phyloP scores from a whole-genome alignment of 2,329 filamentous ascomycete species.

The Hortaea werneckii region DNA sequence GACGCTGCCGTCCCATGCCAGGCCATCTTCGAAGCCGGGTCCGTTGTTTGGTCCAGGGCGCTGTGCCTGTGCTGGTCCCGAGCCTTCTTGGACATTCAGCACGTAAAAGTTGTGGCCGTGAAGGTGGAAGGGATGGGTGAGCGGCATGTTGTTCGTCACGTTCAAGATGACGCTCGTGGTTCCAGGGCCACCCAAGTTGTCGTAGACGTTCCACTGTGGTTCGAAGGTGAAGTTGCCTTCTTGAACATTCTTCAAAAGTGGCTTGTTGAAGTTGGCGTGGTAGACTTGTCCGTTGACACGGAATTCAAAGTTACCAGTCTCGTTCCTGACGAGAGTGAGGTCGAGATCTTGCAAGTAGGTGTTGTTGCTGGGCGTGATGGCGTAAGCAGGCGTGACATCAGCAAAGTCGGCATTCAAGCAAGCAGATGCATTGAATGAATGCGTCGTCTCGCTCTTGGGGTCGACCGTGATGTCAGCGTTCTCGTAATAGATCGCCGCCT shows the following conservation, averaged over 20 bases:
- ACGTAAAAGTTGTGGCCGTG: conserved; percentile 41
- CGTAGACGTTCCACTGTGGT: conserved; percentile 29
- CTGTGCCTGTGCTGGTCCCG: conserved; percentile 4
- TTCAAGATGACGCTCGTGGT: conserved; percentile 30
- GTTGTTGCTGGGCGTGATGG: conserved; percentile 31
- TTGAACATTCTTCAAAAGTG: conserved; percentile 28
- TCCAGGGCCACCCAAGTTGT: conserved; percentile 23
- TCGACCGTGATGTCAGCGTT: conserved; percentile 38
- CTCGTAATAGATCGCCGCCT: conserved; percentile 59
- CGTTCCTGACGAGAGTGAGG: conserved; percentile 35
- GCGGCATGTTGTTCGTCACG: conserved; percentile 30
- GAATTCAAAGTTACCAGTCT: conserved; percentile 45
- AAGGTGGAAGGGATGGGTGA: conserved; percentile 37
- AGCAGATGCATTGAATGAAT: conserved; percentile 25
- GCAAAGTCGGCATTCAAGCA: conserved; percentile 48
- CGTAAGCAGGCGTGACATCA: conserved; percentile 43
- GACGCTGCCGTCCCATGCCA: conserved; percentile 30
- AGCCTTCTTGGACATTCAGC: conserved; percentile 11
- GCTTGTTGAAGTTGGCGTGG: conserved; percentile 38
- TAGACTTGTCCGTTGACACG: conserved; percentile 42
- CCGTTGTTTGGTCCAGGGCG: neutral
- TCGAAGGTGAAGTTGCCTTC: conserved; percentile 24
- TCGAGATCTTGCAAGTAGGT: conserved; percentile 33
- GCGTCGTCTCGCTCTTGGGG: conserved; percentile 36
- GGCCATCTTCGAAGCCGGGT: conserved; percentile 2